Evolutionary conservation across 1,139 yeast species (phyloP), one percentile per base, ranked within the genome.

Genomic region (Barnettozyma hawaiiensis): DNA sequence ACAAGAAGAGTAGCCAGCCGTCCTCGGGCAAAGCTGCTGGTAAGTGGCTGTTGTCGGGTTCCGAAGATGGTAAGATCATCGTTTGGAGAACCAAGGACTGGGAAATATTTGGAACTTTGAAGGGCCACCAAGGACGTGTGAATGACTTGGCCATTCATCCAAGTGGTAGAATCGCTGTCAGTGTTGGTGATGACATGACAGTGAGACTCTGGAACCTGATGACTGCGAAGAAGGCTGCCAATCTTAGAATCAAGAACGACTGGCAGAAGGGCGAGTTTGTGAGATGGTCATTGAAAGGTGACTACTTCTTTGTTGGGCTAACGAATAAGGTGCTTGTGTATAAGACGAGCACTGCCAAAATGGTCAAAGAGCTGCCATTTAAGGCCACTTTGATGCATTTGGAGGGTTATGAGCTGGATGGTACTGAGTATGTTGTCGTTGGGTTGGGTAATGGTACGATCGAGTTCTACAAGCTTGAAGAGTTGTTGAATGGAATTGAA

Each of bases 71-170:
- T 32, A 83, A 80, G 50, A 81, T 94, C 42, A 78, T 87, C 47
- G 76, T 92, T 41, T 92, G 98, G 98, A 75, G 98, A 63, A 84
- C 94, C 6, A 87, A 86, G 60, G 98, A 94, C 63, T 92, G 99
- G 99, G 97, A 92, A 60, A 74, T 81, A 39, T 81, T 87, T 60
- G 95, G 94, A 3, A 81, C 82, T 21, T 69, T 94, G 61, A 89
- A 89, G 64, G 97, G 96, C 5, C 97, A 89, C 61, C 71, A 71
- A 22, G 89, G 78, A 22, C 71, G 81, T 44, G 75, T 94, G 33
- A 84, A 83, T 54, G 97, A 87, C 62, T 59, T 92, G 39, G 84
- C 90, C 28, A 84, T 92, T 38, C 99, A 92, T 61, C 96, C 96
- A 14, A 71, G 89, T n/a, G 96, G 96, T 15, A 76, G 89, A 64